A percentile compares a stretch with the other conserved stretches of the same genome.
Evolutionary conservation across 2,329 filamentous ascomycete species (phyloP).

Genomic region (Mycosphaerella arachidis): DNA sequence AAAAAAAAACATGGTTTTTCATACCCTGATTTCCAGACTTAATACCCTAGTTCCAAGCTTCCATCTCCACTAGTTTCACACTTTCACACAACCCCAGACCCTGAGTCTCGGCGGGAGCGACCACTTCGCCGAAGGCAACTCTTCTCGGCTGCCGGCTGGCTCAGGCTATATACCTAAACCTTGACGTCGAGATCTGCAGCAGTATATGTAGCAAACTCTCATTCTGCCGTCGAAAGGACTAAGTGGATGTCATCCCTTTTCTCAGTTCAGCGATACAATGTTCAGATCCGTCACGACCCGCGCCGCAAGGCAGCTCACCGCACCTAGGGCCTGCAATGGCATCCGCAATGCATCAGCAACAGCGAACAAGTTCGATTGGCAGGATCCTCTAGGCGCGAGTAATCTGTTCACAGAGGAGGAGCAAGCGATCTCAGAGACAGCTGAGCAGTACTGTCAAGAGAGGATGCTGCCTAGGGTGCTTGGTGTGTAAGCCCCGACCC

Average conservation of each 20-base stretch:
- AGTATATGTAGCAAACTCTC: neutral
- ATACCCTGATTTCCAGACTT: too few relatives aligned
- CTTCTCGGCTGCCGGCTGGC: neutral
- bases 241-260: neutral
- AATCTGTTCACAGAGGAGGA: constrained; percentile 86
- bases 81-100: constrained; percentile 3
- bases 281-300: constrained; percentile 40
- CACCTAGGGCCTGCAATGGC: constrained; percentile 21
- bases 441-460: constrained; percentile 91
- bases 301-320: constrained; percentile 37
- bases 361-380: constrained; percentile 70
- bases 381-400: constrained; percentile 74
- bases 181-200: constrained; percentile 4
- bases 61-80: too few relatives aligned
- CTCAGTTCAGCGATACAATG: constrained; percentile 31
- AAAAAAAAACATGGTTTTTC: too few relatives aligned
- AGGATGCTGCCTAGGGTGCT: constrained; percentile 78
- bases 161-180: neutral
- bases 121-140: neutral
- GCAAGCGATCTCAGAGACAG: constrained; percentile 80
- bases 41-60: too few relatives aligned
- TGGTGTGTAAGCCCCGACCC: constrained; percentile 48
- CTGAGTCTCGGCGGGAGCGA: neutral
- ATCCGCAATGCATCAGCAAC: constrained; percentile 40
- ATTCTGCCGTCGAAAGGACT: neutral